These are phyloP conservation scores for Paramarasmius palmivorus DNA, from an alignment of 1,284 basidiomycete species.

Conservation along the genomic window DNA sequence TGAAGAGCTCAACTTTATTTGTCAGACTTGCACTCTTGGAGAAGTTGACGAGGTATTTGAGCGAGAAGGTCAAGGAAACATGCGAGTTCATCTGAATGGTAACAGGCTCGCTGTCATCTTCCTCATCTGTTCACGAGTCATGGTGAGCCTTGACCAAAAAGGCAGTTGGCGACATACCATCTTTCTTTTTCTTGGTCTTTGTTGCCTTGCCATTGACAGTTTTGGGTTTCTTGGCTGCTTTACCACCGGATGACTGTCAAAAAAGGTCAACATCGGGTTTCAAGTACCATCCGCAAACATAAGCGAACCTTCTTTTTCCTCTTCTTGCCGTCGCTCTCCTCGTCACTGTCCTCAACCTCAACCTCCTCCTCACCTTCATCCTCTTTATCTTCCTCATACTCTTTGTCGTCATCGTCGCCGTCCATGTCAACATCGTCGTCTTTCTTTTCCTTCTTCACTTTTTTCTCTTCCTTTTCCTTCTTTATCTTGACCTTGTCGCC, in stretches of 20 bases:
- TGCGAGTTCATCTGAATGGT: slow-evolving; percentile 88
- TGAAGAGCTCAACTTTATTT: slow-evolving; percentile 76
- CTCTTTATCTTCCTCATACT: slow-evolving; percentile 45
- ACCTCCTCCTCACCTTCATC: slow-evolving; percentile 57
- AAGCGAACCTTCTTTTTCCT: slow-evolving; percentile 68
- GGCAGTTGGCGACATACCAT: too few species aligned
- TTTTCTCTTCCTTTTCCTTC: slow-evolving; percentile 39
- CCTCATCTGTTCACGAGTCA: slow-evolving; percentile 46
- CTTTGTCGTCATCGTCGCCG: slow-evolving; percentile 53
- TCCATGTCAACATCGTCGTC: slow-evolving; percentile 43
- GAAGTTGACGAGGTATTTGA: slow-evolving; percentile 98
- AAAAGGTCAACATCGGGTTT: background rate
- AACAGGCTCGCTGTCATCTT: slow-evolving; percentile 50
- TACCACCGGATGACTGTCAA: slow-evolving; percentile 10
- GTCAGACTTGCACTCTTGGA: slow-evolving; percentile 87
- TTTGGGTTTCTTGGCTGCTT: slow-evolving; percentile 8
- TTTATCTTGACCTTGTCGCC: slow-evolving; percentile 42
- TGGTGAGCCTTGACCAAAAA: too few species aligned
- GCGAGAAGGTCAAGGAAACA: slow-evolving; percentile 92
- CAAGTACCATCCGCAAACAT: background rate
- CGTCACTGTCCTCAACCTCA: slow-evolving; percentile 47
- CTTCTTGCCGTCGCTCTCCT: slow-evolving; percentile 56
- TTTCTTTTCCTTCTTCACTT: slow-evolving; percentile 49
- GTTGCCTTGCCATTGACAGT: slow-evolving; percentile 27
- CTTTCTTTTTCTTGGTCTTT: slow-evolving; percentile 48